phyloP scores from a whole-genome alignment of 108 stramenopile genomes.

The Cylindrotheca closterium region DNA sequence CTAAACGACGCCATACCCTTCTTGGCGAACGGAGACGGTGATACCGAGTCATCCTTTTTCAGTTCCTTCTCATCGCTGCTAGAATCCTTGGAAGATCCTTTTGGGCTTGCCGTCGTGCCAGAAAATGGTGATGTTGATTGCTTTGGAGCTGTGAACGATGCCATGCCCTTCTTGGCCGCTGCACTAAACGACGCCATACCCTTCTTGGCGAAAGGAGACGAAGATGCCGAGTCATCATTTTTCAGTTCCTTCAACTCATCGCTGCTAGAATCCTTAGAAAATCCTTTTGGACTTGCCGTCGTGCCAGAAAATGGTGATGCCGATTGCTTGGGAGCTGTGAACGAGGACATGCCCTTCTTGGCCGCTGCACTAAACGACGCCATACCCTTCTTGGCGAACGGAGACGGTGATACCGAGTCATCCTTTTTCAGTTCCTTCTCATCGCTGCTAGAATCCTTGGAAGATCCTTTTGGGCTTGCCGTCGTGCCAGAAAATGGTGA shows the following conservation, averaged over 20 bases:
- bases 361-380: not conserved
- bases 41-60: not conserved
- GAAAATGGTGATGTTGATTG: not conserved
- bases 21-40: too few relatives aligned
- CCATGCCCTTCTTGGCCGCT: not conserved
- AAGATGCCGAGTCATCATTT: not conserved
- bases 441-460: not conserved
- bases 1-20: not conserved
- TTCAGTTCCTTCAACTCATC: too few relatives aligned
- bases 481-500: not conserved
- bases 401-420: not conserved
- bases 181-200: not conserved
- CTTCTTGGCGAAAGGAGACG: not conserved
- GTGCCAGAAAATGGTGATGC: not conserved
- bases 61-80: not conserved
- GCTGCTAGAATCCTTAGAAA: not conserved
- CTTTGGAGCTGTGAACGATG: not conserved
- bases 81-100: not conserved
- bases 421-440: not conserved
- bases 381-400: not conserved
- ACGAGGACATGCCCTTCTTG: not conserved
- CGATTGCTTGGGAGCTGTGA: not conserved
- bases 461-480: not conserved
- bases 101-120: not conserved
- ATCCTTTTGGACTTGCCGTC: not conserved